Evolutionary conservation across 1,284 basidiomycete species (phyloP), one percentile per base, ranked within the genome.

Genomic region (Cryptococcus jaspeensis): DNA sequence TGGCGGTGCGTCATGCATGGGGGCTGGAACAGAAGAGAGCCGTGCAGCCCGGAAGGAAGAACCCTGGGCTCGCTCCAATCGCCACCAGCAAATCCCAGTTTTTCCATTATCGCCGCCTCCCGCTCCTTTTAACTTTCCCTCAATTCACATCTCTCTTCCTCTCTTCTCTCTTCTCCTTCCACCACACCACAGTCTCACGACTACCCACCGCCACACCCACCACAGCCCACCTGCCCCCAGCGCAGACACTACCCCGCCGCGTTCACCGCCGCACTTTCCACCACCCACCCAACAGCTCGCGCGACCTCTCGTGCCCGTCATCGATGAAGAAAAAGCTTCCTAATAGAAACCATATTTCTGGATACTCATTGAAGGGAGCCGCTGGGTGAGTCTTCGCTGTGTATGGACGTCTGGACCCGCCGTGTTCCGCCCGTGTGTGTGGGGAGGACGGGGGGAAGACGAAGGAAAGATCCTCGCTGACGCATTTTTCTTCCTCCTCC

Each of bases 291-390:
- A n/a, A 15, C 48, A 38, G 23, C 37, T 52, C 51, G 40, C 42
- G 51, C 51, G 51, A 44, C n/a, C 16, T 28, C 11, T 32, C 41
- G 53, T 55, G 53, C 53, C 48, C 50, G 59, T 55, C 63, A 63
- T 65, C 58, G 60, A 71, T 71, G 72, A 72, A 64, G 59, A 74
- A 72, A 59, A 74, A 74, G 58, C 65, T 74, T 63, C 72, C 72
- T 70, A 62, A 70, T 74, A 74, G 72, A 70, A 67, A 62, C 60
- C 28, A 32, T 69, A 65, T 57, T 56, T 57, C 32, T 43, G 52
- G 61, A 52, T 9, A 63, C 56, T 60, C 51, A 55, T 56, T 55
- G 50, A 71, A 63, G 60, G 67, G 57, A 58, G 67, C 65, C 62
- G 62, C 64, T 58, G 62, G 63, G 72, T 73, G 63, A 69, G 70